Conservation (phyloP, 352 stramenopile species). For the Pythium rishiriense region DNA sequence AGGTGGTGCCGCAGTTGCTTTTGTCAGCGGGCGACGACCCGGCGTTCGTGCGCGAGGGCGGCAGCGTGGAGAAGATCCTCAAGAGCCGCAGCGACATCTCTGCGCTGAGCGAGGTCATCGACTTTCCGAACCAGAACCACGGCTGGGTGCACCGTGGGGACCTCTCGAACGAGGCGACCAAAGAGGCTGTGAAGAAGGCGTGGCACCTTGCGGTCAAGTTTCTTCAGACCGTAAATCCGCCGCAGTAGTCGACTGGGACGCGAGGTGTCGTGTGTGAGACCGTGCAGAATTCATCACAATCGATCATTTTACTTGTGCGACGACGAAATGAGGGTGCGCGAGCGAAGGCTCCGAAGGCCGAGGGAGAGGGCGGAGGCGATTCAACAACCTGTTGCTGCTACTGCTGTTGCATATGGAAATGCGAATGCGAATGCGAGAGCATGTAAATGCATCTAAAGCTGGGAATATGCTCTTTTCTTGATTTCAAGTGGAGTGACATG, state of each 20-base stretch:
- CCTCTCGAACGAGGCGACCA: constrained; percentile 62
- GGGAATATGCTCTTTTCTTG: too few relatives aligned
- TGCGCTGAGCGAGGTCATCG: constrained; percentile 53
- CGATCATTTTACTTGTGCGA: too few relatives aligned
- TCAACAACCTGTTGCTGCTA: too few relatives aligned
- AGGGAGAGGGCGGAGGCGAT: too few relatives aligned
- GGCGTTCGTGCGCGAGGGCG: constrained; percentile 62
- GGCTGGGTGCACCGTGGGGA: constrained; percentile 86
- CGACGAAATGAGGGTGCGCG: too few relatives aligned
- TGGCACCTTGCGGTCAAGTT: constrained; percentile 51
- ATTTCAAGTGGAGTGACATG: too few relatives aligned
- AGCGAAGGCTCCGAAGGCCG: too few relatives aligned
- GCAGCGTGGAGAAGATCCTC: constrained; percentile 77
- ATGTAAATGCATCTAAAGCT: too few relatives aligned
- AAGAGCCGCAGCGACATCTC: constrained; percentile 29
- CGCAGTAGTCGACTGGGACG: constrained; percentile 22
- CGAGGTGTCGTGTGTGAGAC: not conserved
- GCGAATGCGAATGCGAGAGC: too few relatives aligned
- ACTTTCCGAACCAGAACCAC: constrained; percentile 75
- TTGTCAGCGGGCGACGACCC: constrained; percentile 69
- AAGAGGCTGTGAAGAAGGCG: constrained; percentile 50
- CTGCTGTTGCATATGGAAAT: too few relatives aligned
- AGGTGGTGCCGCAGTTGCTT: constrained; percentile 76
- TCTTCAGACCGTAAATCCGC: constrained; percentile 35
- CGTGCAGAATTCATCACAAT: too few relatives aligned